These are phyloP conservation scores for Xylaria sp. DNA, from an alignment of 2,329 filamentous ascomycete species.

Conservation along the genomic window DNA sequence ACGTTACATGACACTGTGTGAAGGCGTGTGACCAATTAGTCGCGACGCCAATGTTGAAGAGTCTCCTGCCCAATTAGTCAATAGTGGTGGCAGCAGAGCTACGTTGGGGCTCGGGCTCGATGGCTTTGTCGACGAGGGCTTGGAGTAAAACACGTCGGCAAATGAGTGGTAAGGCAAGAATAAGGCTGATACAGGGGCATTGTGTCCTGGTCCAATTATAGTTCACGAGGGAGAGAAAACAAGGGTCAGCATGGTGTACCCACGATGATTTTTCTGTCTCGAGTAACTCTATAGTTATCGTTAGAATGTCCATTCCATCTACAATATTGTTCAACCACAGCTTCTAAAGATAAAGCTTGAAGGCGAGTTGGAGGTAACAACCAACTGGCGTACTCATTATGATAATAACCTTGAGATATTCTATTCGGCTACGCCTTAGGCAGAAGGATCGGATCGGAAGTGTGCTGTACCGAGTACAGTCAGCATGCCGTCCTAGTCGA, in stretches of 20 bases:
- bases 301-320: background rate
- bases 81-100: background rate
- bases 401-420: background rate
- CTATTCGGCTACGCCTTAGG: background rate
- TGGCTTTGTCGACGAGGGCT: background rate
- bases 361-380: background rate
- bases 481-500: background rate
- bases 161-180: background rate
- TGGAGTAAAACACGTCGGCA: constrained; percentile 6
- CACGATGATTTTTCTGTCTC: background rate
- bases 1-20: background rate
- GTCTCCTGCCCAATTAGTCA: constrained; percentile 25
- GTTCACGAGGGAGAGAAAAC: background rate
- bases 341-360: background rate
- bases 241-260: background rate
- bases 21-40: constrained; percentile 4
- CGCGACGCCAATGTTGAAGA: background rate
- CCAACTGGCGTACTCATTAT: background rate
- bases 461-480: background rate
- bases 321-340: background rate
- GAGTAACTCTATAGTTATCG: too few relatives aligned
- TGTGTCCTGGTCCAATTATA: background rate
- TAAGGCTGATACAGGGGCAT: constrained; percentile 7
- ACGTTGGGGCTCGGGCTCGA: background rate
- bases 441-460: background rate